Conservation (phyloP, 2,329 filamentous ascomycete genomes). For the Falciphora oryzae region DNA sequence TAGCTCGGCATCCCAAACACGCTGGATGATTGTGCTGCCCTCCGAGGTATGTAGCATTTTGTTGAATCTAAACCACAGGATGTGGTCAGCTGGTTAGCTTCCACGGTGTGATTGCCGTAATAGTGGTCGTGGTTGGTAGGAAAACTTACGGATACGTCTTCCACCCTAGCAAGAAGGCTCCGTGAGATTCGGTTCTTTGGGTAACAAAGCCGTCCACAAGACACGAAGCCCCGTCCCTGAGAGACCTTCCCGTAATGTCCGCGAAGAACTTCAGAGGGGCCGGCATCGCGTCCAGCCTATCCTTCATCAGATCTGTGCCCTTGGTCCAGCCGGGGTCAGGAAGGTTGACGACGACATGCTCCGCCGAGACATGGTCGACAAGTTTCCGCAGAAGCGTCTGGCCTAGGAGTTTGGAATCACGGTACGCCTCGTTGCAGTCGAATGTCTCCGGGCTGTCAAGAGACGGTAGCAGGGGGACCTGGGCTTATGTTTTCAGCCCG, state of each 20-base stretch:
- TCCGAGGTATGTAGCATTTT: slow-evolving; percentile 10
- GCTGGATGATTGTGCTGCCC: slow-evolving; percentile 4
- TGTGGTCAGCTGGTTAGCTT: background rate
- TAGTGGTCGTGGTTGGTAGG: too few species aligned
- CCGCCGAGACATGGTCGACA: slow-evolving; percentile 26
- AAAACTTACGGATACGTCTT: slow-evolving; percentile 9
- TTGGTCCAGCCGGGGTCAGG: slow-evolving; percentile 28
- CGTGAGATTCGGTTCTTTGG: slow-evolving; percentile 3
- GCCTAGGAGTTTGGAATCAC: slow-evolving; percentile 22
- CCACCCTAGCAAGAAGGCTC: slow-evolving; percentile 10
- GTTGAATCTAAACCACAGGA: slow-evolving; percentile 5
- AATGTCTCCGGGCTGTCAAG: slow-evolving; percentile 23
- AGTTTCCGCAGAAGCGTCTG: slow-evolving; percentile 33
- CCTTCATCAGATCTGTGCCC: slow-evolving; percentile 18
- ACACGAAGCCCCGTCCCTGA: slow-evolving; percentile 10
- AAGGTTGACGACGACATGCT: slow-evolving; percentile 31
- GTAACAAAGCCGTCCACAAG: slow-evolving; percentile 15
- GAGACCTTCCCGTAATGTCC: background rate
- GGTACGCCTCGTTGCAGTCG: slow-evolving; percentile 23
- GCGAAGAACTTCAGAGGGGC: slow-evolving; percentile 9
- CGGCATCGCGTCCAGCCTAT: slow-evolving; percentile 12
- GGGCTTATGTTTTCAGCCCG: slow-evolving; percentile 21
- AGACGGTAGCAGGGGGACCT: slow-evolving; percentile 22
- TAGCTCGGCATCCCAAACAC: slow-evolving; percentile 12
- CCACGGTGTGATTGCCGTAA: background rate